Evolutionary conservation across 768 basidiomycete genomes (phyloP), one percentile per base, ranked within the genome.

Genomic region (Amylocystis lapponica): DNA sequence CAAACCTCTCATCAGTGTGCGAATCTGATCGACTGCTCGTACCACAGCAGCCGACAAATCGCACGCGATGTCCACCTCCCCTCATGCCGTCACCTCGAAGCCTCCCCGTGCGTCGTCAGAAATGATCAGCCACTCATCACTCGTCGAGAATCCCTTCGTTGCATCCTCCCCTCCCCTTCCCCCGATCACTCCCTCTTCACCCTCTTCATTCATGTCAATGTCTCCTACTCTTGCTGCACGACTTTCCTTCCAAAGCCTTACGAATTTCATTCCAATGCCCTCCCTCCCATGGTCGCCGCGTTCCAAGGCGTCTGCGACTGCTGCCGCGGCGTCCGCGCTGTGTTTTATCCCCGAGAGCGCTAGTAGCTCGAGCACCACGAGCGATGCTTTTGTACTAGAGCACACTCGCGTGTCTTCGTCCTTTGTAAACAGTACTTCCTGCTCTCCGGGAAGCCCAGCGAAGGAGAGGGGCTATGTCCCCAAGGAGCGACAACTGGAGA

Each of bases 401-500:
- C 44, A 48, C 23, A 26, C 37, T 3, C 46, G 43, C 10, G 31
- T 33, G 27, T 27, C 26, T 35, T 50, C 49, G 26, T 25, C 46
- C 17, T 44, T 50, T 31, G 46, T 50, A 23, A 50, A 48, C 34
- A 39, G 45, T 13, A 21, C 43, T 38, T 16, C 32, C 19, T 40
- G 33, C 35, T 35, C 46, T 21, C 32, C 31, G 20, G 25, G 39
- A 39, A 36, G 27, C 36, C 39, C 39, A 12, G 17, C 49, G 13
- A 53, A 64, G 48, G 62, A 64, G 44, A 45, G 48, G n/a, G 49
- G 46, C 10, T 85, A 69, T 56, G 79, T 85, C 36, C 71, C 79
- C 21, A 81, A 74, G 57, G 74, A 81, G 53, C 73, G 67, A 50
- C 87, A 90, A 60, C 60, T 89, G 52, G 74, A 76, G 57, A 79